These are phyloP conservation scores for Cercospora sojina DNA, from an alignment of 2,329 filamentous ascomycete genomes.

Conservation along the genomic window DNA sequence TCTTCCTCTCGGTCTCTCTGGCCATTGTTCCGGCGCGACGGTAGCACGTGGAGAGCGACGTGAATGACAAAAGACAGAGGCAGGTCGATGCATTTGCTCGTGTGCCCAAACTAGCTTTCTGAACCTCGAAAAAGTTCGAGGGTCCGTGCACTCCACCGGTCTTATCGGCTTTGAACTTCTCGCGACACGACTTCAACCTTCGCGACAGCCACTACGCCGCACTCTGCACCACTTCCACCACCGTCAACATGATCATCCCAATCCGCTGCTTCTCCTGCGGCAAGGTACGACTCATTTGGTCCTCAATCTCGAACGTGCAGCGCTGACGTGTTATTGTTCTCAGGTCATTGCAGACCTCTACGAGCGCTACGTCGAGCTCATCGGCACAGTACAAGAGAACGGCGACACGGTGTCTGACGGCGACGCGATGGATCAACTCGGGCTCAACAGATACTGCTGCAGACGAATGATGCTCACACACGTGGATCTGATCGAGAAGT, in stretches of 20 bases:
- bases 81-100: background rate
- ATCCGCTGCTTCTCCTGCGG: slow-evolving; percentile 98
- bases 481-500: slow-evolving; percentile 97
- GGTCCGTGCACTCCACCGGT: slow-evolving; percentile 13
- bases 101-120: slow-evolving; percentile 15
- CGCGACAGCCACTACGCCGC: slow-evolving; percentile 6
- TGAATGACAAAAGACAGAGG: background rate
- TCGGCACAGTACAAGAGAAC: slow-evolving; percentile 73
- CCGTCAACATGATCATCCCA: slow-evolving; percentile 86
- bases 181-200: slow-evolving; percentile 12
- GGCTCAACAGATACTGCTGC: slow-evolving; percentile 95
- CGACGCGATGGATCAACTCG: slow-evolving; percentile 93
- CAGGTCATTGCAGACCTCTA: slow-evolving; percentile 96
- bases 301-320: background rate
- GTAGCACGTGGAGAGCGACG: background rate
- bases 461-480: slow-evolving; percentile 99
- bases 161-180: background rate
- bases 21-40: slow-evolving; percentile 18
- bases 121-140: slow-evolving; percentile 15
- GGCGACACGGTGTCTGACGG: slow-evolving; percentile 62
- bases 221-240: background rate
- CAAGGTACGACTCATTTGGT: slow-evolving; percentile 65
- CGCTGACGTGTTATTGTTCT: slow-evolving; percentile 6
- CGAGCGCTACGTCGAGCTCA: slow-evolving; percentile 89
- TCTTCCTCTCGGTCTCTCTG: slow-evolving; percentile 24